Evolutionary conservation across 202 grass and related monocot species (phyloP).

Genomic region (Dendrocalamus latiflorus): DNA sequence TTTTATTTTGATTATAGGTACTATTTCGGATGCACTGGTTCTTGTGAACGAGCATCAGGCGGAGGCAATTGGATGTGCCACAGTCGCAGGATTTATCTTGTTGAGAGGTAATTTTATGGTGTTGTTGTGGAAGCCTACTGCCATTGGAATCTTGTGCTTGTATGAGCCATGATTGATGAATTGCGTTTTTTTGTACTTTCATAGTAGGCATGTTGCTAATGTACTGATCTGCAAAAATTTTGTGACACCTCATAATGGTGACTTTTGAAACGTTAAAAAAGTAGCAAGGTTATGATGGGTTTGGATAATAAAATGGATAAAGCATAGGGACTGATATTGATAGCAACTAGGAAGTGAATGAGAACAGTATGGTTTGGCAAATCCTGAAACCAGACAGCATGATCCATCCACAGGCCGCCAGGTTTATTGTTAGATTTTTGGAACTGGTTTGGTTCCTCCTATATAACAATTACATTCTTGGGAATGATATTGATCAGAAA

Average conservation of each 20-base stretch:
- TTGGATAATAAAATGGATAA: background rate
- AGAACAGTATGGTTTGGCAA: background rate
- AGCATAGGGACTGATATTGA: background rate
- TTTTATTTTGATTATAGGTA: slow-evolving; percentile 31
- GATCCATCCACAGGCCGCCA: background rate
- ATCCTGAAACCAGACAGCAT: slow-evolving; percentile 17
- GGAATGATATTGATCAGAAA: background rate
- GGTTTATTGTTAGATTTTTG: background rate
- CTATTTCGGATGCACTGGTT: slow-evolving; percentile 50
- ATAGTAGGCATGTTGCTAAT: background rate
- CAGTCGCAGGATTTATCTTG: slow-evolving; percentile 59
- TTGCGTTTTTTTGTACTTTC: background rate
- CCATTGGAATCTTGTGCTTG: background rate
- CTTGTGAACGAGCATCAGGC: slow-evolving; percentile 64
- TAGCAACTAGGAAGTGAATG: background rate
- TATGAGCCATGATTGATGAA: background rate
- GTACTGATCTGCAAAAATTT: background rate
- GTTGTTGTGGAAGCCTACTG: background rate
- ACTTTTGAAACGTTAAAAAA: background rate
- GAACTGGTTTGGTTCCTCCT: background rate
- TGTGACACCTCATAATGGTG: background rate
- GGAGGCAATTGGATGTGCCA: slow-evolving; percentile 68
- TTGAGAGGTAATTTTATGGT: slow-evolving; percentile 54
- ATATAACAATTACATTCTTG: background rate
- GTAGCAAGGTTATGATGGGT: background rate